Conservation (phyloP, 768 basidiomycete genomes). For the Leucocoprinus leucothites region DNA sequence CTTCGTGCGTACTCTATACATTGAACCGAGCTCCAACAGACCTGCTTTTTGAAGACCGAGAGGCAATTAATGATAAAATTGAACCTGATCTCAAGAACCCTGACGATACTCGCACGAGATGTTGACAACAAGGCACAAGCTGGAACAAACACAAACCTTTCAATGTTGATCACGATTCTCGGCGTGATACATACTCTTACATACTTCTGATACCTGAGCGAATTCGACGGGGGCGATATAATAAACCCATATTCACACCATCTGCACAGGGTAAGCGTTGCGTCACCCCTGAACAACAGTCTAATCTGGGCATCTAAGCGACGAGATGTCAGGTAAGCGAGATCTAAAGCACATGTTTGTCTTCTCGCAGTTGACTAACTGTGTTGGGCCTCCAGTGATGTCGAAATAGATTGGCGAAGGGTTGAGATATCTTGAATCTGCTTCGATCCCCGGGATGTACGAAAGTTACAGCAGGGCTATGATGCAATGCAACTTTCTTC, state of each 20-base stretch:
- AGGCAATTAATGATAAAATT: background rate
- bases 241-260: conserved; percentile 9
- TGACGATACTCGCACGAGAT: background rate
- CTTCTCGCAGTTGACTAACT: background rate
- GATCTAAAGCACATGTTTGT: conserved; percentile 12
- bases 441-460: conserved; percentile 12
- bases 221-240: conserved; percentile 4
- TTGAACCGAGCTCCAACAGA: too few relatives aligned
- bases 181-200: background rate
- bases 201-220: conserved; percentile 4
- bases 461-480: conserved; percentile 8
- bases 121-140: background rate
- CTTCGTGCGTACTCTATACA: too few relatives aligned
- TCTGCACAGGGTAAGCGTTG: conserved; percentile 14
- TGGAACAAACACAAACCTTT: background rate
- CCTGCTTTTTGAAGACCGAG: background rate
- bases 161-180: background rate
- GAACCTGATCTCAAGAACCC: background rate
- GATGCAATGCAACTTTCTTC: conserved; percentile 5
- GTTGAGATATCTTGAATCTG: conserved; percentile 6
- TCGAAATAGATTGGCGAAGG: conserved; percentile 10
- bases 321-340: conserved; percentile 9
- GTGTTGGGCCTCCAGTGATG: background rate
- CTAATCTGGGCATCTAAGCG: conserved; percentile 11
- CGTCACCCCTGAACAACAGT: conserved; percentile 9